Evolutionary conservation across 2,329 filamentous ascomycete species (phyloP).

Genomic region (Fusarium pilosicola): DNA sequence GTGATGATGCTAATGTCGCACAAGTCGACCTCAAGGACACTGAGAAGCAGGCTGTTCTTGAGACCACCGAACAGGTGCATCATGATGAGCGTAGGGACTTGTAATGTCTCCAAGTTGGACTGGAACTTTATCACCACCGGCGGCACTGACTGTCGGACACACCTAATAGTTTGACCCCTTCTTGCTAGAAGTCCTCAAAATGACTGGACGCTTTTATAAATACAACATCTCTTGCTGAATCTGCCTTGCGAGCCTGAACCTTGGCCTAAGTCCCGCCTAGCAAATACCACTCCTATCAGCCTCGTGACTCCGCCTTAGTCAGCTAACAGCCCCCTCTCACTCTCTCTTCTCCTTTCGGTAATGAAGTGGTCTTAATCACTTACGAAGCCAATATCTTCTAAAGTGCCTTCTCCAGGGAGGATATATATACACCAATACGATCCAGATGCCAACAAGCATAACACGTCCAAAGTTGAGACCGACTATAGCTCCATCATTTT

Average conservation of each 20-base stretch:
- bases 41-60: slow-evolving; percentile 17
- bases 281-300: accelerated
- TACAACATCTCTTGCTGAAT: background rate
- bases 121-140: background rate
- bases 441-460: background rate
- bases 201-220: background rate
- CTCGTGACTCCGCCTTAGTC: background rate
- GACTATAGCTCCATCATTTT: background rate
- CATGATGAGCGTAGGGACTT: slow-evolving; percentile 6
- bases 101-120: background rate
- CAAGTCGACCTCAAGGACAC: background rate
- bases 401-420: background rate
- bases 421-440: accelerated
- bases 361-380: too few relatives aligned
- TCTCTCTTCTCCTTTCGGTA: accelerated
- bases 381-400: accelerated
- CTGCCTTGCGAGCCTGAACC: background rate
- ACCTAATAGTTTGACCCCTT: background rate
- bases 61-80: background rate
- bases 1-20: slow-evolving; percentile 58
- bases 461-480: background rate
- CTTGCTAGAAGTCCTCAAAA: background rate
- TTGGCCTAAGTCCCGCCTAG: accelerated
- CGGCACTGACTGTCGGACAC: background rate
- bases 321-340: background rate